A percentile compares a stretch with the other conserved stretches of the same genome.
Conservation (phyloP, 2,329 filamentous ascomycete genomes). For the Diaporthe ampelina region DNA sequence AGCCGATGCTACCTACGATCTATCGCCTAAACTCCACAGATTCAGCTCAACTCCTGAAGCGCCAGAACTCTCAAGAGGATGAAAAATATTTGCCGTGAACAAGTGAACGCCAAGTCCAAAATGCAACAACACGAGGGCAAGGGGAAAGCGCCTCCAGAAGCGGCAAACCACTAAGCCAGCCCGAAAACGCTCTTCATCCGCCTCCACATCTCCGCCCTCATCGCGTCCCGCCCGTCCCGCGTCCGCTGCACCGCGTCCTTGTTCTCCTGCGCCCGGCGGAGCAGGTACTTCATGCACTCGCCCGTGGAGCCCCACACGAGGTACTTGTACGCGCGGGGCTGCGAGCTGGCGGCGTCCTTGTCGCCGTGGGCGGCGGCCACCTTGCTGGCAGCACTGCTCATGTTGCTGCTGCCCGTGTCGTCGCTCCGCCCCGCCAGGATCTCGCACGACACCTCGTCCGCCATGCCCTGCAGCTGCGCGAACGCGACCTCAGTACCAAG, state of each 20-base stretch:
- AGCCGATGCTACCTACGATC: neutral
- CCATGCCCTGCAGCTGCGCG: constrained; percentile 94
- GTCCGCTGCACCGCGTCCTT: constrained; percentile 77
- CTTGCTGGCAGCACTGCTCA: neutral
- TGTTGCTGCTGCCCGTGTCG: too few species aligned
- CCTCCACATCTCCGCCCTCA: constrained; percentile 72
- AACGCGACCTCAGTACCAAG: constrained; percentile 66
- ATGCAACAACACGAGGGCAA: neutral
- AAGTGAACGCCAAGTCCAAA: neutral
- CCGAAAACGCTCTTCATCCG: constrained; percentile 62
- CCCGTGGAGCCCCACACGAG: constrained; percentile 78
- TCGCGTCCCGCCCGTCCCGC: constrained; percentile 71
- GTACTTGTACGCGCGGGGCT: constrained; percentile 72
- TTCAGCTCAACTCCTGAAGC: neutral
- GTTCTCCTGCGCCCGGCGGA: constrained; percentile 81
- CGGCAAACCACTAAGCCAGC: constrained; percentile 46
- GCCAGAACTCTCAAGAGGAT: neutral
- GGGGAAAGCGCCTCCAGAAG: too few species aligned
- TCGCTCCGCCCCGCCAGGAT: constrained; percentile 52
- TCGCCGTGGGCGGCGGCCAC: constrained; percentile 25
- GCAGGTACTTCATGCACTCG: constrained; percentile 89
- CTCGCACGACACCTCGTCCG: constrained; percentile 87
- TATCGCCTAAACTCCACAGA: neutral
- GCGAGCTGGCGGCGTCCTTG: constrained; percentile 29
- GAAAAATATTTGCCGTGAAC: neutral